A percentile compares a stretch with the other conserved stretches of the same genome.
phyloP scores from a whole-genome alignment of 176 grass and related monocot genomes.

The Guadua angustifolia region DNA sequence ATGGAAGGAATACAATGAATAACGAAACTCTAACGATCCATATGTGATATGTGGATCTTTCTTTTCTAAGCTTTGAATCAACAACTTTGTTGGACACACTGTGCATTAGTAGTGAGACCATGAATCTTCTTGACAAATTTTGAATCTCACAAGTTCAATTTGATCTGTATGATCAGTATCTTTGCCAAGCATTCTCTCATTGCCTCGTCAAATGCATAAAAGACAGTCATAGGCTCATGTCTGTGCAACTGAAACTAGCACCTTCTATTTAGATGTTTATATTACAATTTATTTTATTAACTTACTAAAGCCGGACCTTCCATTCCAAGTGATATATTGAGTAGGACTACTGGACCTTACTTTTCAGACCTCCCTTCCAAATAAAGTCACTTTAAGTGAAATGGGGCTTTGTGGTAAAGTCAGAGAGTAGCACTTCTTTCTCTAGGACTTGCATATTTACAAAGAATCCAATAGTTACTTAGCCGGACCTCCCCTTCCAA shows the following conservation, averaged over 20 bases:
- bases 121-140: conserved; percentile 13
- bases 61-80: background rate
- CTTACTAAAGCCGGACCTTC: conserved; percentile 1
- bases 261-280: conserved; percentile 35
- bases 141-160: conserved; percentile 15
- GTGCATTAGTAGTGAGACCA: conserved; percentile 2
- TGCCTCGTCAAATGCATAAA: conserved; percentile 17
- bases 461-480: background rate
- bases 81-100: background rate
- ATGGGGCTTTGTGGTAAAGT: background rate
- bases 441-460: background rate
- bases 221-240: background rate
- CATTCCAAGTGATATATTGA: conserved; percentile 32
- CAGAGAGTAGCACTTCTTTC: conserved; percentile 7
- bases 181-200: background rate
- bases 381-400: background rate
- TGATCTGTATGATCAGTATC: too few species aligned
- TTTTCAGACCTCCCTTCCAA: conserved; percentile 23
- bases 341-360: conserved; percentile 11
- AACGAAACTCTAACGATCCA: too few species aligned
- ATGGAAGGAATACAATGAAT: too few species aligned
- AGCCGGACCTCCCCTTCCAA: too few species aligned
- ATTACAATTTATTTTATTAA: conserved; percentile 8
- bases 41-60: background rate
- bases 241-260: conserved; percentile 20